Evolutionary conservation across 345 rosid species (phyloP).

Genomic region (Cardiospermum halicacabum): DNA sequence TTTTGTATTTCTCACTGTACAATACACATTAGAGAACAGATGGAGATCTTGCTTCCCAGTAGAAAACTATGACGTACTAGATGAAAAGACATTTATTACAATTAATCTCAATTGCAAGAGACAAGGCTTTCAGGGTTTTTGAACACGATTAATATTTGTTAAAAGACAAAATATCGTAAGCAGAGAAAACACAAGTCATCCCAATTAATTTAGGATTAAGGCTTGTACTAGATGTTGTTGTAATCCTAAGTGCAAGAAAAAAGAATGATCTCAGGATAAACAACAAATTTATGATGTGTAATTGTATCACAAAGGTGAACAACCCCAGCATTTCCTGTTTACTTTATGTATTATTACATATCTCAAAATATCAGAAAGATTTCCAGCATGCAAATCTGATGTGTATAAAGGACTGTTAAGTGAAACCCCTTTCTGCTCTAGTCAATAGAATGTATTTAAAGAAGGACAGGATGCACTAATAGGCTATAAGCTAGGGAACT

Average conservation of each 20-base stretch:
- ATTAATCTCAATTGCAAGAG: too few species aligned
- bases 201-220: too few species aligned
- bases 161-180: too few species aligned
- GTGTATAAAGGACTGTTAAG: neutral
- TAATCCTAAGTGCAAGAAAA: neutral
- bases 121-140: too few species aligned
- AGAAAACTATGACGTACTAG: neutral
- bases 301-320: neutral
- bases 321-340: neutral
- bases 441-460: neutral
- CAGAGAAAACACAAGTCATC: too few species aligned
- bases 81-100: neutral
- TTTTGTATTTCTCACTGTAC: neutral
- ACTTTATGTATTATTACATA: neutral
- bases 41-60: neutral
- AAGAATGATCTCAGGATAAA: neutral
- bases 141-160: too few species aligned
- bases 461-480: neutral
- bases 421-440: neutral
- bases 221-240: too few species aligned
- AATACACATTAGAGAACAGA: neutral
- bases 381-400: neutral
- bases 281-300: neutral
- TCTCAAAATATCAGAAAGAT: neutral
- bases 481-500: neutral